Evolutionary conservation across 208 protist species (phyloP).

Genomic region (Acanthamoeba healyi): DNA sequence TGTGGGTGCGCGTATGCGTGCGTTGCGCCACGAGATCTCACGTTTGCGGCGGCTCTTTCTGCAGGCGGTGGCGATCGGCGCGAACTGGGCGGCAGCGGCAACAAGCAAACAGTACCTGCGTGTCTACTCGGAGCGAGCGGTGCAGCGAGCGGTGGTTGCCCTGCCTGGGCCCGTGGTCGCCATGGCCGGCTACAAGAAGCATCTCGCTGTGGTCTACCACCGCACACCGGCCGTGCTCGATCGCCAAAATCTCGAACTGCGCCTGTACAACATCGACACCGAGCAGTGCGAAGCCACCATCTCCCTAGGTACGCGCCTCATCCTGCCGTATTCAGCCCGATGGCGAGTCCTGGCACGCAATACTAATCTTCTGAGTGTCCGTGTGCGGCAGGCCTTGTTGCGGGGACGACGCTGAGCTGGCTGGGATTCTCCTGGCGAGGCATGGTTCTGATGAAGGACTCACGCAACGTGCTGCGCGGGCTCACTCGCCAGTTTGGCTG

Average conservation of each 20-base stretch:
- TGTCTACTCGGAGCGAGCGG: not conserved
- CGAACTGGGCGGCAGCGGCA: constrained; percentile 3
- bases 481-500: constrained; percentile 2
- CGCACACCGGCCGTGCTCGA: constrained; percentile 4
- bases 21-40: not conserved
- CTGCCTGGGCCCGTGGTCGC: constrained; percentile 19
- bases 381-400: not conserved
- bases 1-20: not conserved
- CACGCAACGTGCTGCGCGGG: not conserved
- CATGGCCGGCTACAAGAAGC: constrained; percentile 7
- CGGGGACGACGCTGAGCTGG: not conserved
- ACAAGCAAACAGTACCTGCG: constrained; percentile 27
- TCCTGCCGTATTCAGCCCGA: too few species aligned
- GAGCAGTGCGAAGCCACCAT: not conserved
- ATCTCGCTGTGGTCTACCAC: constrained; percentile 19
- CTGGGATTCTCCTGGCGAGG: constrained; percentile 10
- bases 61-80: not conserved
- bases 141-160: not conserved
- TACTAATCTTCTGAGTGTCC: too few species aligned
- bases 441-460: not conserved
- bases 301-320: constrained; percentile 6
- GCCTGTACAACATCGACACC: constrained; percentile 17
- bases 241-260: not conserved
- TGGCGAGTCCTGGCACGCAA: too few species aligned
- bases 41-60: too few species aligned